A percentile compares a stretch with the other conserved stretches of the same genome.
Conservation (phyloP, 2,329 filamentous ascomycete species). For the Catunica adiposa region DNA sequence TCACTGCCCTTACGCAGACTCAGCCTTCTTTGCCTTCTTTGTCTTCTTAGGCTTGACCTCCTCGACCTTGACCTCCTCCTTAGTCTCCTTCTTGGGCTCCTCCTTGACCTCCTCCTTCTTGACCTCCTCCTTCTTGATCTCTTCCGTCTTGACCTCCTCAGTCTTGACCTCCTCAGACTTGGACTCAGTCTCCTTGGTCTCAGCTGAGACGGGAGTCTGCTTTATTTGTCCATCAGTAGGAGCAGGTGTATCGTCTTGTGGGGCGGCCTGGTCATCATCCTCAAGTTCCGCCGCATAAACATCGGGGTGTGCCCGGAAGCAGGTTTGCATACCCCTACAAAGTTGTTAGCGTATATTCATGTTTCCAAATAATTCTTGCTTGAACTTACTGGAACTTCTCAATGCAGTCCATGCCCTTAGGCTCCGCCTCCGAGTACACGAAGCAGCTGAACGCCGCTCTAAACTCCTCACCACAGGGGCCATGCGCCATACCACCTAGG, state of each 20-base stretch:
- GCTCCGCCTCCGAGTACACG: conserved; percentile 84
- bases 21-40: neutral
- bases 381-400: conserved; percentile 80
- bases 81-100: neutral
- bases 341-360: neutral
- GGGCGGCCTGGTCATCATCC: conserved; percentile 42
- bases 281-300: conserved; percentile 80
- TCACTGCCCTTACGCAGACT: conserved; percentile 5
- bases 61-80: neutral
- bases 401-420: conserved; percentile 95
- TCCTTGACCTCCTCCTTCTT: neutral
- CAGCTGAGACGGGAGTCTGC: neutral
- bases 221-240: conserved; percentile 6
- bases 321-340: conserved; percentile 81
- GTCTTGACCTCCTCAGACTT: neutral
- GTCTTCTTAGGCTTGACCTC: neutral
- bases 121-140: neutral
- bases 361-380: conserved; percentile 2
- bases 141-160: neutral
- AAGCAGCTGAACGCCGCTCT: conserved; percentile 95
- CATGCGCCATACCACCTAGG: conserved; percentile 89
- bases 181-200: neutral
- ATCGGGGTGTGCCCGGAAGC: conserved; percentile 84
- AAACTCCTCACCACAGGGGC: conserved; percentile 91
- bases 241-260: conserved; percentile 19